A percentile compares a stretch with the other conserved stretches of the same genome.
Evolutionary conservation across 495 filamentous ascomycete species (phyloP).

Genomic region (Penicillium nucicola): DNA sequence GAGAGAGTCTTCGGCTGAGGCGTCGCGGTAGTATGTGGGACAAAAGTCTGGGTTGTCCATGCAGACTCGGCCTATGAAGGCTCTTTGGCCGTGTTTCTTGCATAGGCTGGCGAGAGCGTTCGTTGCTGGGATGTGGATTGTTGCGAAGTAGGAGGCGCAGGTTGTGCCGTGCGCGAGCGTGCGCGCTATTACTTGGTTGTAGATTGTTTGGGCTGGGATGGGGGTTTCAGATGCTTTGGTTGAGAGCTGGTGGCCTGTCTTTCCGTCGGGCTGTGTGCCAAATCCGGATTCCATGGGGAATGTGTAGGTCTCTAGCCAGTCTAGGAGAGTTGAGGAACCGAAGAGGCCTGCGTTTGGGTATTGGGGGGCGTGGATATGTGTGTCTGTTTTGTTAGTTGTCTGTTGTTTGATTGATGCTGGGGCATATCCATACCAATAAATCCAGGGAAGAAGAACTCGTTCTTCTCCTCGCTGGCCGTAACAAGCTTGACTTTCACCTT

Average conservation of each 20-base stretch:
- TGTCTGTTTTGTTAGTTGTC: constrained; percentile 52
- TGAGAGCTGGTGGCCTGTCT: neutral
- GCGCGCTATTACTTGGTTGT: constrained; percentile 67
- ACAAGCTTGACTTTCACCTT: constrained; percentile 18
- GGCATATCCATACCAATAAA: constrained; percentile 63
- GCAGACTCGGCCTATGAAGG: constrained; percentile 81
- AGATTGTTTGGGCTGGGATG: constrained; percentile 54
- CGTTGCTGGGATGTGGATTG: constrained; percentile 70
- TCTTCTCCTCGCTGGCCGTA: constrained; percentile 26
- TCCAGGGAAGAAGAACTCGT: constrained; percentile 83
- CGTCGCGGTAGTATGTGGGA: constrained; percentile 75
- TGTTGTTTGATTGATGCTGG: neutral
- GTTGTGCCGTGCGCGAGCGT: constrained; percentile 88
- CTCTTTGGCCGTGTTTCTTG: constrained; percentile 70
- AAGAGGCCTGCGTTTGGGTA: constrained; percentile 91
- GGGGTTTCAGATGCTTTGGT: constrained; percentile 4
- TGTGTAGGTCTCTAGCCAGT: constrained; percentile 91
- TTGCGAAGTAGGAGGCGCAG: constrained; percentile 85
- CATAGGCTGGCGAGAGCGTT: constrained; percentile 83
- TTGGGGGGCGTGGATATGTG: constrained; percentile 89
- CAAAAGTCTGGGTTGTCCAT: constrained; percentile 68
- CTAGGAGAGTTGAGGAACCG: constrained; percentile 80
- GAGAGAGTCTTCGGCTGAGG: constrained; percentile 52
- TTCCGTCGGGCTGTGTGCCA: constrained; percentile 8
- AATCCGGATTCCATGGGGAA: constrained; percentile 84